Base-by-base conservation (phyloP, 1,139 yeast species). In the Kodamaea sp. region DNA sequence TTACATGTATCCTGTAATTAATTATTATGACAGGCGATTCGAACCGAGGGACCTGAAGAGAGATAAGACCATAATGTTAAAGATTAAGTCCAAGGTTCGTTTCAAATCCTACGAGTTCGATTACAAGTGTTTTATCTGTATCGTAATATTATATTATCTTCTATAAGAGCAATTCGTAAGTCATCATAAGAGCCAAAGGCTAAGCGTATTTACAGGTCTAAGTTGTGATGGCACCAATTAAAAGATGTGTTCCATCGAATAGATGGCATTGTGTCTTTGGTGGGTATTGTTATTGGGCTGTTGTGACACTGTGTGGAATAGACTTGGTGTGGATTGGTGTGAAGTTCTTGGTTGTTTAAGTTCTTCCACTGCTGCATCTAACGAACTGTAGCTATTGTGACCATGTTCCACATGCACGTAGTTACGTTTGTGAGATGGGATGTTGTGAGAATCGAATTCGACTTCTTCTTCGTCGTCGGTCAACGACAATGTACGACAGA, bases 401-500 rank as follows among this genome's bases (percentile, higher is more conserved):
- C 23, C 34, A 28, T 35, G 29, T 7, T 30, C 30, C 14, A 29
- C 30, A 22, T 28, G 36, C 12, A 25, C 29, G 9, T 26, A 28
- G 7, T 24, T 25, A 19, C 21, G 28, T 24, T 34, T 20, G 19
- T 33, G 16, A 3, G n/a, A 8, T 9, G 23, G 22, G n/a, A 15
- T n/a, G 25, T 35, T 19, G 8, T 10, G 18, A 18, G 26, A 29
- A 12, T 29, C 19, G 12, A 25, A 27, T 26, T 44, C 48, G 27
- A 46, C 47, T 20, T 50, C 59, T 26, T 54, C 55, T 25, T 59
- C 65, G 19, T 57, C 65, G 31, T 59, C 63, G 20, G 59, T 48
- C 37, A 47, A 38, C 14, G 60, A 48, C 27, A 43, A 32, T 4
- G 58, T 44, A 22, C 48, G 42, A 24, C 57, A 47, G 22, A 61